These are phyloP conservation scores for Naegleria fowleri DNA, from an alignment of 208 protist genomes.

Conservation along the genomic window DNA sequence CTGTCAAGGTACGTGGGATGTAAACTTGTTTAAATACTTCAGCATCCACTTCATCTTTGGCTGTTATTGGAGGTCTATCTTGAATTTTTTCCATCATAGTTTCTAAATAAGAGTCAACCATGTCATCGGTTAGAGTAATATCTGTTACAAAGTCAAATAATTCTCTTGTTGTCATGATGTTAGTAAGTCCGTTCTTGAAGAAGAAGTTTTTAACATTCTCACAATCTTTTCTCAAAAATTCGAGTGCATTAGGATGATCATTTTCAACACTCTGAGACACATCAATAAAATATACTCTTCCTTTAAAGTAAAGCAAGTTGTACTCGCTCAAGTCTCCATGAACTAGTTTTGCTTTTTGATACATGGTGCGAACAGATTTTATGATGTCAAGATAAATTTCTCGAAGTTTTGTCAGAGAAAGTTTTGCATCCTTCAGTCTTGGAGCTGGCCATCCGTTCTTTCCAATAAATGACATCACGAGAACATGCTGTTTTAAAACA, in stretches of 20 bases:
- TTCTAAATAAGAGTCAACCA: slow-evolving; percentile 53
- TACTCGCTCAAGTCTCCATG: slow-evolving; percentile 98
- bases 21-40: slow-evolving; percentile 61
- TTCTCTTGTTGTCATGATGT: slow-evolving; percentile 52
- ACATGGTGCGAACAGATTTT: slow-evolving; percentile 92
- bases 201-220: slow-evolving; percentile 85
- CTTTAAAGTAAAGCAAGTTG: slow-evolving; percentile 87
- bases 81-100: slow-evolving; percentile 34
- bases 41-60: slow-evolving; percentile 37
- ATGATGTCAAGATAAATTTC: slow-evolving; percentile 76
- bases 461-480: slow-evolving; percentile 96
- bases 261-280: slow-evolving; percentile 97
- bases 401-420: slow-evolving; percentile 41
- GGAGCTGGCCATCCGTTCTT: slow-evolving; percentile 88
- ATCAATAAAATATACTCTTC: slow-evolving; percentile 92
- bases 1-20: slow-evolving; percentile 62
- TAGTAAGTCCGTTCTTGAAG: slow-evolving; percentile 41
- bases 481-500: slow-evolving; percentile 91
- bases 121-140: slow-evolving; percentile 40
- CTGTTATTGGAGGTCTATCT: slow-evolving; percentile 28
- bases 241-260: slow-evolving; percentile 93
- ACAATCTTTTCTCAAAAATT: slow-evolving; percentile 93
- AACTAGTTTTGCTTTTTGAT: slow-evolving; percentile 79
- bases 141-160: slow-evolving; percentile 72
- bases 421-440: slow-evolving; percentile 83